These are phyloP conservation scores for Adansonia rubrostipa DNA, from an alignment of 441 rosid species.

Conservation along the genomic window DNA sequence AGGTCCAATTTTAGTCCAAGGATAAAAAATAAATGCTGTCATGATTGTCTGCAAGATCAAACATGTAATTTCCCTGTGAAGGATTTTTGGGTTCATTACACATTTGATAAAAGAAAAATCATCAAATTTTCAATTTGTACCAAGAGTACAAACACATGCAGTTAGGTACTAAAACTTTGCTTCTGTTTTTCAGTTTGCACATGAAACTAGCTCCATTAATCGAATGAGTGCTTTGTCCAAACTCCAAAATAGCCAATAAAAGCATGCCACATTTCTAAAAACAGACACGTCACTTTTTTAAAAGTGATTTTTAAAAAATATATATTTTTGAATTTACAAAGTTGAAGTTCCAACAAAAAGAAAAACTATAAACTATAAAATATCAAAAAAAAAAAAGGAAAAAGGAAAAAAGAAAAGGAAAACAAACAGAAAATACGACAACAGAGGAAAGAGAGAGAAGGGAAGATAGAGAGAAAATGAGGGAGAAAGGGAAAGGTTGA, in stretches of 20 bases:
- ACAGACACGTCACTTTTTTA: no score
- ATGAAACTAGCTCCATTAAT: not conserved
- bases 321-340: not conserved
- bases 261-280: not conserved
- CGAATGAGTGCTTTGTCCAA: not conserved
- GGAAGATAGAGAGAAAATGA: not conserved
- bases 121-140: not conserved
- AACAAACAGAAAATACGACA: not conserved
- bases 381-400: not conserved
- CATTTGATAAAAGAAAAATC: not conserved
- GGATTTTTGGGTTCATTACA: not conserved
- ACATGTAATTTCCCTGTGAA: not conserved
- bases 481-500: not conserved
- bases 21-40: not conserved
- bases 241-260: not conserved
- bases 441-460: not conserved
- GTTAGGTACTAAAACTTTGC: not conserved
- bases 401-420: not conserved
- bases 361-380: not conserved
- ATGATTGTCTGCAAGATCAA: not conserved
- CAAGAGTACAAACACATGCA: not conserved
- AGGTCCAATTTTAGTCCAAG: not conserved
- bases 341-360: not conserved
- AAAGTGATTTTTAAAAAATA: not conserved
- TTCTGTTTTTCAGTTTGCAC: not conserved